These are phyloP conservation scores for Schizophyllum commune DNA, from an alignment of 1,284 basidiomycete species.

Conservation along the genomic window DNA sequence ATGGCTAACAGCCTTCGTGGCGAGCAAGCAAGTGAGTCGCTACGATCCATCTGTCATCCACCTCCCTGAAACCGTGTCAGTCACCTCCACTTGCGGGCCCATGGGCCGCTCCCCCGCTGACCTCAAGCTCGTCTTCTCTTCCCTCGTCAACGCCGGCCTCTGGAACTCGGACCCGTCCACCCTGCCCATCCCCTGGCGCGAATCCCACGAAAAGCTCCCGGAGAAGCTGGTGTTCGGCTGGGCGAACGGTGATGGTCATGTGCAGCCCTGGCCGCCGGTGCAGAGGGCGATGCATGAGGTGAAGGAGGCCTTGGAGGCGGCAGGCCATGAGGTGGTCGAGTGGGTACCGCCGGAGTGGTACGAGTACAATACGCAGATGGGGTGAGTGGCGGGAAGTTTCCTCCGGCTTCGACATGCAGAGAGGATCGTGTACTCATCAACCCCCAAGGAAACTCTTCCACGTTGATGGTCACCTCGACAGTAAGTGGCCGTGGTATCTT, in stretches of 20 bases:
- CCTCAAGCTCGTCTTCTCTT: constrained; percentile 59
- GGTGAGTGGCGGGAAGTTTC: too few relatives aligned
- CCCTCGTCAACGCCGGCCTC: constrained; percentile 49
- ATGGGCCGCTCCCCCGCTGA: constrained; percentile 55
- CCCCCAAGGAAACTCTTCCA: too few relatives aligned
- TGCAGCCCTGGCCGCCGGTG: constrained; percentile 68
- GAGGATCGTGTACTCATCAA: too few relatives aligned
- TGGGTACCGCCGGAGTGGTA: too few relatives aligned
- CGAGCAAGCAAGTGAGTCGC: too few relatives aligned
- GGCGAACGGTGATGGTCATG: constrained; percentile 50
- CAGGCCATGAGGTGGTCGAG: constrained; percentile 49
- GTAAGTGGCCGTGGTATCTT: too few relatives aligned
- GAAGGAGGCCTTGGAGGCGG: constrained; percentile 48
- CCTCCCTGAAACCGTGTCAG: not conserved
- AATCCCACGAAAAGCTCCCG: too few relatives aligned
- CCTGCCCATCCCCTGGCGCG: not conserved
- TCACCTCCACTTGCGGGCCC: constrained; percentile 58
- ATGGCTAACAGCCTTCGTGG: too few relatives aligned
- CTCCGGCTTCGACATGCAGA: too few relatives aligned
- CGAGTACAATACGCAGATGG: too few relatives aligned
- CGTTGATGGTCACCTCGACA: too few relatives aligned
- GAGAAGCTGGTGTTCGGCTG: constrained; percentile 43
- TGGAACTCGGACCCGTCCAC: constrained; percentile 37
- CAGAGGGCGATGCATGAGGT: constrained; percentile 52
- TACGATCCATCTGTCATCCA: not conserved